Conservation (phyloP, 495 filamentous ascomycete genomes). For the Terfezia boudieri region DNA sequence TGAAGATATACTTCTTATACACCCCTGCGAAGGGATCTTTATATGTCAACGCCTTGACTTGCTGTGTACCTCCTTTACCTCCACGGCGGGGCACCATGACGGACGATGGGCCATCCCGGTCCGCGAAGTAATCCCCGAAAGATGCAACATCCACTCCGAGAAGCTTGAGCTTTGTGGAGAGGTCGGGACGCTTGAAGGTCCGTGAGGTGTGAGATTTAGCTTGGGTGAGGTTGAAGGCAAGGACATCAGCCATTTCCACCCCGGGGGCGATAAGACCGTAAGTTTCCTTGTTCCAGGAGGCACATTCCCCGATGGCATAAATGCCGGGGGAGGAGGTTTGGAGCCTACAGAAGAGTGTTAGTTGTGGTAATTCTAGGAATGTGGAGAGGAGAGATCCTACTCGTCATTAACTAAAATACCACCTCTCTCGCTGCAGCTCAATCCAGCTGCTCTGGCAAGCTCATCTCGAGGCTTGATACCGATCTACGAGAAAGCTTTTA, state of each 20-base stretch:
- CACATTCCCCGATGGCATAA: constrained; percentile 88
- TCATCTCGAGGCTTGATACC: constrained; percentile 73
- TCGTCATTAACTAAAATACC: constrained; percentile 52
- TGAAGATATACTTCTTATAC: constrained; percentile 94
- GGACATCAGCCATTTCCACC: constrained; percentile 88
- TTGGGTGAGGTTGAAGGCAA: constrained; percentile 87
- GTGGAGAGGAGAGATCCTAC: constrained; percentile 9
- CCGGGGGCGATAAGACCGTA: constrained; percentile 89
- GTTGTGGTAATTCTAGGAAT: background rate
- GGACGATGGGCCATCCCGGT: constrained; percentile 62
- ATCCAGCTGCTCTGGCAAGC: constrained; percentile 44
- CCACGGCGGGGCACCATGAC: constrained; percentile 33
- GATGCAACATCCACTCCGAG: constrained; percentile 86
- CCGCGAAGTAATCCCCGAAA: constrained; percentile 93
- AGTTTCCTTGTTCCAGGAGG: constrained; percentile 80
- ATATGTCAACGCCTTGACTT: constrained; percentile 74
- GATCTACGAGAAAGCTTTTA: constrained; percentile 26
- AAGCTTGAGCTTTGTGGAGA: constrained; percentile 87
- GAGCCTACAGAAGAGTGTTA: constrained; percentile 24
- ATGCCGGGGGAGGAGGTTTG: constrained; percentile 51
- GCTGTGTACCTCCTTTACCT: constrained; percentile 13
- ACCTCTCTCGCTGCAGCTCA: constrained; percentile 51
- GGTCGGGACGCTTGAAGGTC: constrained; percentile 61
- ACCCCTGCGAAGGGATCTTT: constrained; percentile 85
- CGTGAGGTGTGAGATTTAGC: constrained; percentile 45